Evolutionary conservation across 495 filamentous ascomycete genomes (phyloP), one percentile per base, ranked within the genome.

Genomic region (Tuber brumale): DNA sequence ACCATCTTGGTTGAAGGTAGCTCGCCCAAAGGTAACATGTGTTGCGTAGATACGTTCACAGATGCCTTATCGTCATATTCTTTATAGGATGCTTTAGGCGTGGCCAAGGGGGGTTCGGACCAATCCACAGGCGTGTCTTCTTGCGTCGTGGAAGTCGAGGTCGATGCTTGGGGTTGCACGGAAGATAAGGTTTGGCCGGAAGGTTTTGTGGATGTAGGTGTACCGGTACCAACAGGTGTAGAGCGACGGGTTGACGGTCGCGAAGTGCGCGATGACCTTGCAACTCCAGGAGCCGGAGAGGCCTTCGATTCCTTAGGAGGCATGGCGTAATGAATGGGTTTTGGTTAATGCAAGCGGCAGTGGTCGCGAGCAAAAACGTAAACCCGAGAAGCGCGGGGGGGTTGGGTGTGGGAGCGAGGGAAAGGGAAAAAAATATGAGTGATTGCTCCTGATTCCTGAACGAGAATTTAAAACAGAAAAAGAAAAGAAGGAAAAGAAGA

Each of bases 211-310:
- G 79, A 80, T 74, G 75, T 74, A 75, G 81, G 80, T 76, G 81
- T 82, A 75, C 78, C 77, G 61, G 81, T 82, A 75, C 78, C 77
- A 70, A 82, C 80, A 80, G 80, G 80, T 78, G 81, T 82, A 71
- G 80, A 82, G 70, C 80, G 76, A 79, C 81, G 81, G 74, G 81
- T 82, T 74, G 81, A 82, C 74, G 80, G 80, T 75, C 80, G 80
- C 72, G 80, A 82, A 69, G 80, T 70, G 71, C 80, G 74, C 75
- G 75, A 77, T 77, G 77, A 71, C 51, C 77, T 73, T 76, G 75
- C 77, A 77, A 57, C 51, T 73, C 57, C 61, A 27, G 57, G 70
- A 66, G 48, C 41, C 46, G 57, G 19, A 42, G 51, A 71, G 35
- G 74, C 79, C 75, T 76, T 81, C 71, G 81, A 73, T 76, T 75